Evolutionary conservation across 2,329 filamentous ascomycete genomes (phyloP), one percentile per base, ranked within the genome.

Genomic region (Pseudogymnoascus destructans): DNA sequence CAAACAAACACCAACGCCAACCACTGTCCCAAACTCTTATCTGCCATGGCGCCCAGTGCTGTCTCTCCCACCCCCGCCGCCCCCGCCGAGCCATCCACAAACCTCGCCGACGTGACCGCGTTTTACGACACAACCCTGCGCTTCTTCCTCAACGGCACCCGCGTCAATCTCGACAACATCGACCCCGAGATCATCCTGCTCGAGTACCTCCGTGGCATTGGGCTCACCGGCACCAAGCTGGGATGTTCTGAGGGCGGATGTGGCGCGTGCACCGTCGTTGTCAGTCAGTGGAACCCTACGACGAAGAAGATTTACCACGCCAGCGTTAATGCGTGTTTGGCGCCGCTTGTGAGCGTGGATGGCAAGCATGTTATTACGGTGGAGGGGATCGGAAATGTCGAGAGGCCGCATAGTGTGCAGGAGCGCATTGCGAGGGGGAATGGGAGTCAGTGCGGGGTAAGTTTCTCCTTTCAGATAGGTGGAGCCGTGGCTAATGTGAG

Each of bases 331-430:
- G 93, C 93, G 40, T 98, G 93, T 70, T 77, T 98, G 57, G 92
- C 93, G 9, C 93, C 93, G 5, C 78, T 98, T 52, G 87, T 90
- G 64, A 95, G 90, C 66, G 81, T 97, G 42, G 93, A 97, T 70
- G 93, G 93, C 46, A 98, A 98, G 71, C 93, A 98, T 79, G 89
- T 97, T 67, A 91, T 98, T 69, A 98, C 93, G 2, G 85, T 98
- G 38, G 93, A 98, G 73, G 93, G 93, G 5, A 96, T 98, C 66
- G 93, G 93, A 9, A 88, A 86, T 69, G 84, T 88, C 25, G 86
- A 93, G 70, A 82, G 79, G 40, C 93, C 93, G 4, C 93, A 98
- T 74, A 88, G 92, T 1, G 77, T 86, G 3, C 93, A 97, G 70
- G 90, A 97, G 73, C 81, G 93, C 54, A 87, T 98, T 66, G 92